Evolutionary conservation across 1,139 yeast genomes (phyloP), one percentile per base, ranked within the genome.

Genomic region (Taphrina confusa): DNA sequence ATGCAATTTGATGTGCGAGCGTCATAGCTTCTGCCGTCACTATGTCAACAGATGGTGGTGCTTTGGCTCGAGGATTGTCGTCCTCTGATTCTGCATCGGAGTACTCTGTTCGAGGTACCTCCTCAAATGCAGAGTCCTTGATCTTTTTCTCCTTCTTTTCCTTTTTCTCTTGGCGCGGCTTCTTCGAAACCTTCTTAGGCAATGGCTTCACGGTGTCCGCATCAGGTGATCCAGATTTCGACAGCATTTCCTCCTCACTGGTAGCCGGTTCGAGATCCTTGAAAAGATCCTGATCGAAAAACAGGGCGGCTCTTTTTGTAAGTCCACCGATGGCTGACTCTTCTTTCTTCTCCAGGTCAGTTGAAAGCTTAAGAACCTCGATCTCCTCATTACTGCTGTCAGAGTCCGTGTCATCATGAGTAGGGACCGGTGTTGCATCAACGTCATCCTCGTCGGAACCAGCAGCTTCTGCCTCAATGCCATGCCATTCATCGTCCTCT

Each of bases 21-120:
- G 98, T 92, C 98, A 94, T 94, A 4, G 97, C 97, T 72, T 90
- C 95, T 0, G 87, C 95, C 1, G 97, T 90, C 23, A 94, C 95
- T 65, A 91, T 77, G 65, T 89, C 96, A 47, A 89, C 82, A 64
- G 81, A 85, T 64, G 60, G 75, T 69, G 63, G 75, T 69, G 57
- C 72, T 69, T 37, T 46, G 22, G 58, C 44, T 11, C 33, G 79
- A 56, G 79, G 80, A 49, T 78, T 80, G 9, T 76, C 76, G 37
- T 79, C 81, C 37, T 78, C 79, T 37, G 81, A 81, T 56, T 77
- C 69, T 14, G 64, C 65, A 20, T 63, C 67, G 2, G 64, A 62
- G 11, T 47, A 46, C 47, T 56, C 45, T 49, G 57, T 65, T 6
- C 46, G 27, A 3, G 63, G 57, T n/a, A 61, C 47, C 11, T 66